These are phyloP conservation scores for Phytophthora podocarpi DNA, from an alignment of 352 stramenopile genomes.

Conservation along the genomic window DNA sequence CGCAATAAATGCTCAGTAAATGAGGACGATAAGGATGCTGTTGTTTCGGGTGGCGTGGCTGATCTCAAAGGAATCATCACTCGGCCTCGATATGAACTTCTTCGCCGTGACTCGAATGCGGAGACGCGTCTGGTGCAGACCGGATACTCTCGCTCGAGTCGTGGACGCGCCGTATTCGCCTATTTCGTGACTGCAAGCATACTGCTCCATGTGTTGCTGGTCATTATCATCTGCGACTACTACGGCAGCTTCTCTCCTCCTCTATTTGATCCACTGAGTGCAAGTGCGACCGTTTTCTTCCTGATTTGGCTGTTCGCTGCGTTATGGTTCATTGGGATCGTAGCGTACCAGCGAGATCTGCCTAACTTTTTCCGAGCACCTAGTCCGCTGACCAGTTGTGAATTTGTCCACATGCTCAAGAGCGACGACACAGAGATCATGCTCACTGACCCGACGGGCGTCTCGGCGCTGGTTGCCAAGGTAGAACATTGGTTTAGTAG, in stretches of 20 bases:
- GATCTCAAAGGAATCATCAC: constrained; percentile 20
- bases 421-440: constrained; percentile 37
- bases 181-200: constrained; percentile 32
- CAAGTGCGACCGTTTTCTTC: constrained; percentile 38
- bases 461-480: constrained; percentile 35
- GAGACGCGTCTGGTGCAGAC: constrained; percentile 19
- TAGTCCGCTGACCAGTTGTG: constrained; percentile 28
- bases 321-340: constrained; percentile 34
- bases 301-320: constrained; percentile 38
- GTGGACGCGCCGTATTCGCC: constrained; percentile 21
- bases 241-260: constrained; percentile 35
- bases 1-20: constrained; percentile 24
- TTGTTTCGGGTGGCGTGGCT: neutral
- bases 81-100: constrained; percentile 14
- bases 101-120: neutral
- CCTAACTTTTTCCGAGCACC: constrained; percentile 43
- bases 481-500: constrained; percentile 32
- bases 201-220: constrained; percentile 30
- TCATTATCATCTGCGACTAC: constrained; percentile 45
- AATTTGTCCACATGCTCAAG: constrained; percentile 44
- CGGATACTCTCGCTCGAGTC: constrained; percentile 26
- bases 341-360: constrained; percentile 26
- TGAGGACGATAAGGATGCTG: neutral
- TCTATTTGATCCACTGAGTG: constrained; percentile 32
- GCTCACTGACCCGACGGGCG: constrained; percentile 31